Evolutionary conservation across 176 grass and related monocot genomes (phyloP), one percentile per base, ranked within the genome.

Genomic region (Melocanna baccifera): DNA sequence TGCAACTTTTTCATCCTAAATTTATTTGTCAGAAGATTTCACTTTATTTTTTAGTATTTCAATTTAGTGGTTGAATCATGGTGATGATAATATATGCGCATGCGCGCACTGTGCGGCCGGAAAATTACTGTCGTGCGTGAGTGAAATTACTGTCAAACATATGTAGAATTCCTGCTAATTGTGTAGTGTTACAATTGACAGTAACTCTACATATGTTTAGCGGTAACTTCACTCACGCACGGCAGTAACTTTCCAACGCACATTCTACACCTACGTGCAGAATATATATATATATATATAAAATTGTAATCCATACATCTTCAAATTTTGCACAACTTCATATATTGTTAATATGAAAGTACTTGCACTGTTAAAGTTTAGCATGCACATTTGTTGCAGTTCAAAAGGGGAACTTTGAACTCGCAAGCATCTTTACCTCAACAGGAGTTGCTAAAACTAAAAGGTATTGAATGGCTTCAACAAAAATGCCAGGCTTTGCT

Each of bases 381-480:
- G 61, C 11, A 69, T 45, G 76, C 11, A 28, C 0, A 7, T 62
- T 32, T 6, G 50, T 51, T 65, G 53, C 6, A 72, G 29, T 76
- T 84, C 30, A 79, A 69, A 75, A 62, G 45, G 62, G 53, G 43
- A 78, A 43, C 51, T n/a, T 8, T 15, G 15, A 58, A 11, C 56
- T 55, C 6, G 0, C 39, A 79, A 65, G 16, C 16, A 89, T 62
- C 23, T 57, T 73, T 90, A 98, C 96, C 93, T 98, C 96, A 47
- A 95, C 85, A 42, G 92, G 93, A 92, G 96, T 98, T 87, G 96
- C 91, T 63, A 95, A 84, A 78, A 98, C 84, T 78, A 98, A 93
- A 87, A 98, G 83, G 83, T 92, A 90, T 63, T 95, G 93, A 69
- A 98, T 98, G 13, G 93, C 96, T 95, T 95, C 96, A 84, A 98